Evolutionary conservation across 2,329 filamentous ascomycete species (phyloP), one percentile per base, ranked within the genome.

Genomic region (Chaetomium strumarium): DNA sequence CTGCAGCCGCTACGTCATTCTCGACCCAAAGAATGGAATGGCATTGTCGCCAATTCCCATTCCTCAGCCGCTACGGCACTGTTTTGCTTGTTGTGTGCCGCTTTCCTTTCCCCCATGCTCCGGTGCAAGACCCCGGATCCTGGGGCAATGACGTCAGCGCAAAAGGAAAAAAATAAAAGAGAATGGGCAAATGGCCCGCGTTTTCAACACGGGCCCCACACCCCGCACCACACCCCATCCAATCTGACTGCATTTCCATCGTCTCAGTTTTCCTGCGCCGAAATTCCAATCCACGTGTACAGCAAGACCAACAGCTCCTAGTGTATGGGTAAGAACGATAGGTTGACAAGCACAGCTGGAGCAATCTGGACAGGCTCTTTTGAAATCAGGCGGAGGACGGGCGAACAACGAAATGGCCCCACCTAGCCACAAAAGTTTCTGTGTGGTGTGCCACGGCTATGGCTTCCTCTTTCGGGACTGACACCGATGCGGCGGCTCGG

Each of bases 31-130:
- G 19, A 30, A 16, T 48, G n/a, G 39, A 14, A 56, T 50, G 53
- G 49, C 14, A 58, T 53, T 56, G 46, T 51, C 55, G 48, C 40
- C 41, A 49, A 52, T 60, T 60, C 57, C 55, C 50, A 57, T 59
- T 7, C 24, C 24, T 4, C 46, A 49, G 44, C 46, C 14, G 19
- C 30, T 43, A 7, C 17, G 29, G 31, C 20, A 34, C 19, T 34
- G 12, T 38, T 38, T 36, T 4, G 19, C 20, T 19, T 13, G 11
- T 24, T 24, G 2, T 33, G 37, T 33, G 24, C 37, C 29, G 46
- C 29, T 24, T 24, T 7, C 7, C 7, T 24, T 7, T 24, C 24
- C 24, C 24, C 7, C 7, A 7, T 24, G 24, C 24, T 24, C 24
- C 24, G 4, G 4, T 24, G 7, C 4, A 11, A 19, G 30, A n/a